phyloP scores from a whole-genome alignment of 75 land plant species.

The Larix kaempferi region DNA sequence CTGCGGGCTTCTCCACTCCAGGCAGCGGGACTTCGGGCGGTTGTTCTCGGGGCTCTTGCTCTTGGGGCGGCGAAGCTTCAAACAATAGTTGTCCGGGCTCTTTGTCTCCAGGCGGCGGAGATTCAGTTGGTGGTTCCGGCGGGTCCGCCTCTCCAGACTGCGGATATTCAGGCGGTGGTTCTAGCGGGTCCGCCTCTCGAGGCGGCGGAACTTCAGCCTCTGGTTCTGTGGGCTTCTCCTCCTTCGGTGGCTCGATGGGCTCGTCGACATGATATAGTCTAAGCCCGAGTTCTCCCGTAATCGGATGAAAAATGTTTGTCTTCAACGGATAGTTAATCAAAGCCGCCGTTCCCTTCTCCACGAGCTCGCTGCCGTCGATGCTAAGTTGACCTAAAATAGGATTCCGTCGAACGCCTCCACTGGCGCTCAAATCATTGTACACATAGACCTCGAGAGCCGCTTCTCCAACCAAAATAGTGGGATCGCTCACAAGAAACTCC shows the following conservation, averaged over 20 bases:
- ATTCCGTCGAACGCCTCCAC: conserved; percentile 24
- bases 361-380: conserved; percentile 47
- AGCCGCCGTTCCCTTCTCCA: conserved; percentile 52
- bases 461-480: conserved; percentile 44
- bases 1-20: conserved; percentile 9
- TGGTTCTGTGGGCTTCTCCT: not conserved
- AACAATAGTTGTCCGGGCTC: too few species aligned
- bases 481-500: conserved; percentile 62
- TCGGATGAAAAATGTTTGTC: conserved; percentile 53
- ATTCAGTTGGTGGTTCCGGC: too few species aligned
- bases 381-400: conserved; percentile 63
- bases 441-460: conserved; percentile 58
- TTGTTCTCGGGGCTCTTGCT: not conserved
- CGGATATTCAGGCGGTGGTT: not conserved
- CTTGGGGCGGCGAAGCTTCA: too few species aligned
- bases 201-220: conserved; percentile 1
- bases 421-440: conserved; percentile 37
- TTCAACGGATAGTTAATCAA: conserved; percentile 53
- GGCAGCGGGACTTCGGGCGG: not conserved
- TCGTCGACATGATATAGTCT: conserved; percentile 37
- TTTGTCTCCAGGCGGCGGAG: too few species aligned
- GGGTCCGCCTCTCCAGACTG: too few species aligned
- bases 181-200: not conserved
- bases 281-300: conserved; percentile 63
- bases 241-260: not conserved